Evolutionary conservation across 768 basidiomycete species (phyloP).

Genomic region (Fistulinella prunicolor): DNA sequence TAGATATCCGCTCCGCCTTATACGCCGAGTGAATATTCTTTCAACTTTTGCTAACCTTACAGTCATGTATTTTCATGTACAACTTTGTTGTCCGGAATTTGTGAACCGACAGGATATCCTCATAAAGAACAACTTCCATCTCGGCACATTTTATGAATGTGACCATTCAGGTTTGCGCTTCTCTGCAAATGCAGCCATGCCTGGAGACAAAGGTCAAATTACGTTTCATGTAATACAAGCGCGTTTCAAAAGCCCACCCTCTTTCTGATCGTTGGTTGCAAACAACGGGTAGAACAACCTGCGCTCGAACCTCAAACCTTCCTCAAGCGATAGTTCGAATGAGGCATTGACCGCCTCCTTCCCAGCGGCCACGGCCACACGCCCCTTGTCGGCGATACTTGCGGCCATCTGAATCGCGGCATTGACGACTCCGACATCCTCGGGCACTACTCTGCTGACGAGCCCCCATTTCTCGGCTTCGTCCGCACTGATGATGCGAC

Average conservation of each 20-base stretch:
- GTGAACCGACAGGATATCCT: too few species aligned
- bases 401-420: conserved; percentile 83
- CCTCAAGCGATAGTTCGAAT: conserved; percentile 73
- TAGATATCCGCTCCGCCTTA: too few species aligned
- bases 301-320: conserved; percentile 86
- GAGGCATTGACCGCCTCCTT: conserved; percentile 97
- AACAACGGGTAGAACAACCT: conserved; percentile 89
- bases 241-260: conserved; percentile 53
- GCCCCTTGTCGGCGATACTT: conserved; percentile 78
- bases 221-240: background rate
- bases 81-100: too few species aligned
- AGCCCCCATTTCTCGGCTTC: conserved; percentile 90
- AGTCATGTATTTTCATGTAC: too few species aligned
- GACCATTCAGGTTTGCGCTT: conserved; percentile 88
- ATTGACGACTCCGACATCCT: conserved; percentile 78
- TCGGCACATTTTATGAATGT: conserved; percentile 41
- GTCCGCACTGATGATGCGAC: conserved; percentile 72
- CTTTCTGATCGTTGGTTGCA: conserved; percentile 93
- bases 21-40: too few species aligned
- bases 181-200: conserved; percentile 93
- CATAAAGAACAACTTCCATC: too few species aligned
- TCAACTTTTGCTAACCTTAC: too few species aligned
- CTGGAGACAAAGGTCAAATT: conserved; percentile 38
- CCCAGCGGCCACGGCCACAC: conserved; percentile 76
- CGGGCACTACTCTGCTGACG: conserved; percentile 74